A percentile compares a stretch with the other conserved stretches of the same genome.
phyloP scores from a whole-genome alignment of 2,329 filamentous ascomycete genomes.

The Colletotrichum sp. region DNA sequence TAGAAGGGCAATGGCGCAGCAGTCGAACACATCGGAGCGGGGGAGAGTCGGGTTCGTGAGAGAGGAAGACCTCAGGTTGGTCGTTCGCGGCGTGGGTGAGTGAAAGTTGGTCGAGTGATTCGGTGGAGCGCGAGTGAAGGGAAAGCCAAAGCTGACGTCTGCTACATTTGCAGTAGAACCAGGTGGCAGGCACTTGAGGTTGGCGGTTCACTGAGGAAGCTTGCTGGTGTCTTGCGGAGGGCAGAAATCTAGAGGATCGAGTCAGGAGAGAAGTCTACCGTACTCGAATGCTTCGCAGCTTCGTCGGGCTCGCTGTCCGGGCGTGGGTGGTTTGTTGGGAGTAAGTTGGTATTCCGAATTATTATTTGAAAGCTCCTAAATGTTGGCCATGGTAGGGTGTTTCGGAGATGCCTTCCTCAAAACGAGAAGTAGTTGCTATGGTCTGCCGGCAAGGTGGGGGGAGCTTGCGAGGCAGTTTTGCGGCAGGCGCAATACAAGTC shows the following conservation, averaged over 20 bases:
- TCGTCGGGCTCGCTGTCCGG: background rate
- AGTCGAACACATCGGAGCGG: constrained; percentile 30
- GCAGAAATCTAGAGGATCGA: background rate
- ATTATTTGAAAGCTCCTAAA: background rate
- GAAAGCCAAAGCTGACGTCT: background rate
- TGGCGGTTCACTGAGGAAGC: background rate
- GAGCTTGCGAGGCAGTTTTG: background rate
- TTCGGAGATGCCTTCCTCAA: background rate
- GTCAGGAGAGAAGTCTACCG: background rate
- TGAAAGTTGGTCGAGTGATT: background rate
- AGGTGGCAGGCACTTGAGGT: background rate
- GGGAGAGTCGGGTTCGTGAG: background rate
- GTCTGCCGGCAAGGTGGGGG: background rate
- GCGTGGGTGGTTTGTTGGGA: background rate
- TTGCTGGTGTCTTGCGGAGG: background rate
- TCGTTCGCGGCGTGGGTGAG: background rate
- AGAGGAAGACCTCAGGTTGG: background rate
- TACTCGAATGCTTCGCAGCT: background rate
- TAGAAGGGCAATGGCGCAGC: constrained; percentile 19
- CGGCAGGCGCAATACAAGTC: background rate
- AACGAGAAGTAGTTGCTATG: background rate
- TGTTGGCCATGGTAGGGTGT: constrained; percentile 8
- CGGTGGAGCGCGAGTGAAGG: background rate
- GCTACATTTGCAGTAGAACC: constrained; percentile 4
- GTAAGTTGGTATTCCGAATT: background rate